Evolutionary conservation across 2,329 filamentous ascomycete species (phyloP).

Genomic region (Aspergillus udagawae): DNA sequence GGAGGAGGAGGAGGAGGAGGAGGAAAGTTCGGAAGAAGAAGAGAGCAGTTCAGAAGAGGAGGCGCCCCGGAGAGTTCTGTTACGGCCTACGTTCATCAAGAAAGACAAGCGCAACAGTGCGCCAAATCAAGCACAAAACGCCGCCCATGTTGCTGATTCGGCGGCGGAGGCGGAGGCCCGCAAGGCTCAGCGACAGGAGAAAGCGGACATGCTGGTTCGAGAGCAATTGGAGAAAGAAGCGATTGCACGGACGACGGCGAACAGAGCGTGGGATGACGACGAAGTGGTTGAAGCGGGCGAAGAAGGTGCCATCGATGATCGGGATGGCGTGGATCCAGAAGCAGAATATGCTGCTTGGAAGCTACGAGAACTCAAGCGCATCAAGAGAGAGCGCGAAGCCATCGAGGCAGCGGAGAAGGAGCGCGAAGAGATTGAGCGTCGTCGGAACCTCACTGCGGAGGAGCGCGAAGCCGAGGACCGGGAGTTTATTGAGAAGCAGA

Average conservation of each 20-base stretch:
- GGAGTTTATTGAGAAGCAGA: slow-evolving; percentile 70
- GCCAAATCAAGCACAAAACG: slow-evolving; percentile 18
- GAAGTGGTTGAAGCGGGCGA: slow-evolving; percentile 63
- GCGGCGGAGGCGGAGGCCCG: slow-evolving; percentile 42
- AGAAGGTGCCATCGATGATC: slow-evolving; percentile 78
- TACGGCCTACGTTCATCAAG: slow-evolving; percentile 65
- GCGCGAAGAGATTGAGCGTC: slow-evolving; percentile 81
- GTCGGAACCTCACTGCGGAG: slow-evolving; percentile 79
- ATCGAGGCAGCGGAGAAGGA: slow-evolving; percentile 83
- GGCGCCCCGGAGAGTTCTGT: slow-evolving; percentile 51
- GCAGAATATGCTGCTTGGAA: slow-evolving; percentile 93
- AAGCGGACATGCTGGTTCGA: slow-evolving; percentile 76
- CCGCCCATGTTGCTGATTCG: slow-evolving; percentile 20
- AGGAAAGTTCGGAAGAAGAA: slow-evolving; percentile 39
- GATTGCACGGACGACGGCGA: slow-evolving; percentile 67
- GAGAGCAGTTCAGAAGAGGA: slow-evolving; percentile 53
- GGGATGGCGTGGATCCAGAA: slow-evolving; percentile 78
- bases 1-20: slow-evolving; percentile 36
- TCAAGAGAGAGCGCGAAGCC: slow-evolving; percentile 79
- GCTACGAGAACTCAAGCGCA: slow-evolving; percentile 80
- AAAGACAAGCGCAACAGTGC: slow-evolving; percentile 55
- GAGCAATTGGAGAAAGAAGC: slow-evolving; percentile 82
- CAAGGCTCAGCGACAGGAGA: slow-evolving; percentile 58
- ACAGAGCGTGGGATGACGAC: slow-evolving; percentile 78
- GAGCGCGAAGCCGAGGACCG: slow-evolving; percentile 84